Conservation (phyloP, 495 filamentous ascomycete species). For the Aspergillus haitiensis region DNA sequence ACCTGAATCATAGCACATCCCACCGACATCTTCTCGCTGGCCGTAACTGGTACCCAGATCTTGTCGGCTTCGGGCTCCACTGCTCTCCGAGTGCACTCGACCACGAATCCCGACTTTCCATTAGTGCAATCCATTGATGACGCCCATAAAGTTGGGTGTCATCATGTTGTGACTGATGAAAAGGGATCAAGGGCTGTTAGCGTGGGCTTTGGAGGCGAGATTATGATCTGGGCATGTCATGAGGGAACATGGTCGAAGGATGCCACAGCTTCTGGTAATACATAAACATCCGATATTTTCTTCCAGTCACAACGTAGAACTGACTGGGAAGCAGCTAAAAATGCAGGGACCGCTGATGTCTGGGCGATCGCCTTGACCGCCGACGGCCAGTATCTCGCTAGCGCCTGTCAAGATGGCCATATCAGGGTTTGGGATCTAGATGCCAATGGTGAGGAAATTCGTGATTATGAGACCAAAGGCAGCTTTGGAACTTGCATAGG, state of each 20-base stretch:
- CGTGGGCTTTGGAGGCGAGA: conserved; percentile 83
- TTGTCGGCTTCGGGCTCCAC: conserved; percentile 83
- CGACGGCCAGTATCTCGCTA: conserved; percentile 78
- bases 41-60: conserved; percentile 71
- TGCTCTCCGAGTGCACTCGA: conserved; percentile 73
- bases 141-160: conserved; percentile 83
- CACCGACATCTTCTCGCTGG: conserved; percentile 86
- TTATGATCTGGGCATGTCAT: conserved; percentile 71
- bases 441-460: conserved; percentile 56
- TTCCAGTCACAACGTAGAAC: conserved; percentile 20
- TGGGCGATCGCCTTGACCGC: conserved; percentile 87
- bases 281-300: conserved; percentile 9
- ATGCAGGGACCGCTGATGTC: conserved; percentile 59
- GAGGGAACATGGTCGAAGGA: conserved; percentile 57
- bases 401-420: conserved; percentile 77
- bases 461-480: conserved; percentile 85
- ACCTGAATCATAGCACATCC: conserved; percentile 64
- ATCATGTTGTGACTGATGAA: conserved; percentile 74
- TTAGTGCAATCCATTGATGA: conserved; percentile 71
- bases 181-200: conserved; percentile 72
- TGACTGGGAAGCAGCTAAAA: conserved; percentile 20
- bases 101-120: conserved; percentile 65
- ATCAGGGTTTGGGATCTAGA: conserved; percentile 84
- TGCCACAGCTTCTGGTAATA: conserved; percentile 46
- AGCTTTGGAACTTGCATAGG: conserved; percentile 89